Base-by-base conservation (phyloP, 1,284 basidiomycete genomes). In the Malassezia japonica region DNA sequence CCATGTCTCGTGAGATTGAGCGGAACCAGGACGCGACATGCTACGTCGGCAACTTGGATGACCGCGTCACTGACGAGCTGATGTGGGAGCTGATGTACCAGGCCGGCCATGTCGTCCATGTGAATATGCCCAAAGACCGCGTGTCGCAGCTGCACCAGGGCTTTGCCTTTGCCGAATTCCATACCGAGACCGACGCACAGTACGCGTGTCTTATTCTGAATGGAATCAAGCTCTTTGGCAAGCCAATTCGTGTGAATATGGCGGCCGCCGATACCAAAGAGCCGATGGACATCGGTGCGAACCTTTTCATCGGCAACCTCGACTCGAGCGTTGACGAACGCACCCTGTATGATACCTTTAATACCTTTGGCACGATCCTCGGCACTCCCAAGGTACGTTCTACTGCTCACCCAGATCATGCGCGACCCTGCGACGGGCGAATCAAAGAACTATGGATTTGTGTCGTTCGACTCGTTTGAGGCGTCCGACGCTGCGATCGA, bases 151-250 rank as follows among this genome's bases (percentile, higher is more conserved):
- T 86, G 3, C 92, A 98, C 74, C 94, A 98, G 77, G 91, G 92
- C 44, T 98, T 95, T 75, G 92, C 91, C 41, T 98, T 98, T 77
- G 95, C 92, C 79, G 92, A 98, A 78, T 96, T 96, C 75, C 78
- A 91, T 74, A 90, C 89, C 33, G 91, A 96, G 76, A 87, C 90
- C 72, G 94, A 96, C 76, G 90, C 92, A 62, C 91, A 98, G 76
- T 98, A 98, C 74, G 92, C 90, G 56, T 94, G 89, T 79, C 94
- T 94, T 78, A 95, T 96, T 67, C 92, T 98, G 90, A 96, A 98
- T 75, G 92, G 96, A 78, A 95, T 98, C 74, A 98, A 98, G 76
- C 77, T 98, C 44, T 98, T 87, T 80, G 92, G 94, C 35, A 96
- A 96, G 73, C 92, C 92, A 28, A 94, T 98, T 56, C 80, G 92